phyloP scores from a whole-genome alignment of 306 rosid genomes.

The Lathyrus oleraceus region DNA sequence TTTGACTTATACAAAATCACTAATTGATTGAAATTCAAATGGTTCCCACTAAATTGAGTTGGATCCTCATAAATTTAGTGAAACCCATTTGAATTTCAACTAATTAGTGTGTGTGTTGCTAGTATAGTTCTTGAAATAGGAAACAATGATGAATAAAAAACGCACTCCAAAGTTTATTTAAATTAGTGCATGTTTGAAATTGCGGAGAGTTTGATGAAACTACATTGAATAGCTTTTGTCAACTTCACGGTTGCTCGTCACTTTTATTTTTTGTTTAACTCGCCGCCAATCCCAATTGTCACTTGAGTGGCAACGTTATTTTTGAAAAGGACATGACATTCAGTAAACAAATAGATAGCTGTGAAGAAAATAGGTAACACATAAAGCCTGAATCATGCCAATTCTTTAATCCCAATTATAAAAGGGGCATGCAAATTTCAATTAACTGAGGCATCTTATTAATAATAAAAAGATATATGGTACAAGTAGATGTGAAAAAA shows the following conservation, averaged over 20 bases:
- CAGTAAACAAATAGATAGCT: not conserved
- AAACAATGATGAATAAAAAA: not conserved
- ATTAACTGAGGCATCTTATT: not conserved
- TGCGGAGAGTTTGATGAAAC: not conserved
- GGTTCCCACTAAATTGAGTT: no score
- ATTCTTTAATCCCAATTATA: not conserved
- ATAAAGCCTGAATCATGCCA: not conserved
- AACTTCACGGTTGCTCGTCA: not conserved
- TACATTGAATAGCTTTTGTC: not conserved
- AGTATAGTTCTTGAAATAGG: not conserved
- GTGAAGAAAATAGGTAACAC: slow-evolving; percentile 1
- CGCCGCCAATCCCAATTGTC: not conserved
- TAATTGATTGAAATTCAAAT: not conserved
- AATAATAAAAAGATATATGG: not conserved
- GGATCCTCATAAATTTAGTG: not conserved
- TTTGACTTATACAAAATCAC: slow-evolving; percentile 1
- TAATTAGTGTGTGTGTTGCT: not conserved
- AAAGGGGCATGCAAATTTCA: not conserved
- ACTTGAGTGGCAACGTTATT: not conserved
- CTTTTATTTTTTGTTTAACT: not conserved
- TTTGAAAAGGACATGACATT: slow-evolving; percentile 4
- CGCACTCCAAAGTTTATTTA: not conserved
- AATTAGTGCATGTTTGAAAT: not conserved
- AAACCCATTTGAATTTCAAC: not conserved
- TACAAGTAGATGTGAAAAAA: not conserved